These are phyloP conservation scores for Citrus glauca DNA, from an alignment of 345 rosid genomes.

Conservation along the genomic window DNA sequence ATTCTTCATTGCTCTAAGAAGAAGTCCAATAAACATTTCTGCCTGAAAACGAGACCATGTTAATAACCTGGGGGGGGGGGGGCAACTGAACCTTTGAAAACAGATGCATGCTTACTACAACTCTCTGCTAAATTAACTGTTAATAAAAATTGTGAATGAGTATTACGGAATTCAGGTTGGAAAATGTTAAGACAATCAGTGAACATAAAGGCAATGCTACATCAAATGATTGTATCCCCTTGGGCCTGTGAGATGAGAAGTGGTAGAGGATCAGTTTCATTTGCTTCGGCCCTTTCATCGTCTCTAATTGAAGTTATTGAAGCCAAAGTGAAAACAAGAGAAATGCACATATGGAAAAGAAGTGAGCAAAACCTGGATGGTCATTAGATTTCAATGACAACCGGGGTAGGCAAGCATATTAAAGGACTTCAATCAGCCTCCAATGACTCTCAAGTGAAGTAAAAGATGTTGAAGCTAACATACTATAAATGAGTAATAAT, in stretches of 20 bases:
- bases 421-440: not conserved
- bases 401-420: not conserved
- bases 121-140: not conserved
- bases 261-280: not conserved
- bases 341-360: not conserved
- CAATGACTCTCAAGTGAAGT: not conserved
- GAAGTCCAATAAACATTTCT: conserved; percentile 94
- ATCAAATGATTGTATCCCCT: not conserved
- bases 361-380: not conserved
- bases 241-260: not conserved
- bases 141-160: not conserved
- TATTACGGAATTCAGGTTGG: not conserved
- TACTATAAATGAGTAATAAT: not conserved
- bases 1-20: conserved; percentile 83
- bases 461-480: not conserved
- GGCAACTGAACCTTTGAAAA: not conserved
- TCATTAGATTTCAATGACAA: not conserved
- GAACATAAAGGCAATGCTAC: not conserved
- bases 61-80: conserved; percentile 25
- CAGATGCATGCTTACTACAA: not conserved
- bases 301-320: not conserved
- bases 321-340: not conserved
- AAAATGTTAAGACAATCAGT: not conserved
- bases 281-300: not conserved
- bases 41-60: conserved; percentile 39